Percentiles rank a stretch among this genome's conserved stretches.
Conservation (phyloP, 257 asterid species). For the Scutellaria galericulata region DNA sequence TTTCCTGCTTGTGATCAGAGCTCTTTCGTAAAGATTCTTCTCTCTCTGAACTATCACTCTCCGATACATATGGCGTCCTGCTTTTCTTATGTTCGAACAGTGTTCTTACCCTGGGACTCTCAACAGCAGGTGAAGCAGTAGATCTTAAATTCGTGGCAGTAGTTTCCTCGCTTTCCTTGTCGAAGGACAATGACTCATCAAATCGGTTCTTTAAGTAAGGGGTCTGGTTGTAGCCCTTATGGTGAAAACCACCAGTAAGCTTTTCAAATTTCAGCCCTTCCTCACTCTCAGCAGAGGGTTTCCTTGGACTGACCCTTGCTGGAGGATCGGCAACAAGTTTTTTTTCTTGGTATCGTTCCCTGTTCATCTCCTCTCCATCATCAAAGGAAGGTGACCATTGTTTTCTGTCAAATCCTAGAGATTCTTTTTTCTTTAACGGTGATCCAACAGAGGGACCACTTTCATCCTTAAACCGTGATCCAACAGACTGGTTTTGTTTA, state of each 20-base stretch:
- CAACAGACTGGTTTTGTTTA: conserved; percentile 31
- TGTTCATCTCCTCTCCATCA: conserved; percentile 29
- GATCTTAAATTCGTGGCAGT: conserved; percentile 31
- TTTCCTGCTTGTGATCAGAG: conserved; percentile 35
- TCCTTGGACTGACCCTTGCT: not conserved
- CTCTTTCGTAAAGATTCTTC: conserved; percentile 45
- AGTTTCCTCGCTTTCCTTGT: conserved; percentile 33
- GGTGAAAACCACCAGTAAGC: conserved; percentile 79
- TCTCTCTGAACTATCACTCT: conserved; percentile 55
- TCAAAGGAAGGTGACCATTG: conserved; percentile 36
- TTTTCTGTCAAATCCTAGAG: conserved; percentile 38
- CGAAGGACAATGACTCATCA: conserved; percentile 39
- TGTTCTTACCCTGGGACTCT: conserved; percentile 35
- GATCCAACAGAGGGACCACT: conserved; percentile 35
- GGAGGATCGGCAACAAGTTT: not conserved
- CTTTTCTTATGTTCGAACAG: conserved; percentile 33
- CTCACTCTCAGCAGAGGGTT: conserved; percentile 43
- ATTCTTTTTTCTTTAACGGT: conserved; percentile 19
- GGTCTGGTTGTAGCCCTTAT: conserved; percentile 55
- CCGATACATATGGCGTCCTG: conserved; percentile 42
- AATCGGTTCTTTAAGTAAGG: conserved; percentile 45
- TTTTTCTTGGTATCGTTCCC: conserved; percentile 28
- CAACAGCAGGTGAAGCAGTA: conserved; percentile 34
- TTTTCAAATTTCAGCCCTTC: conserved; percentile 57
- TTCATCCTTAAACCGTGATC: conserved; percentile 36